Evolutionary conservation across 176 grass and related monocot genomes (phyloP).

Genomic region (Bonia amplexicaulis): DNA sequence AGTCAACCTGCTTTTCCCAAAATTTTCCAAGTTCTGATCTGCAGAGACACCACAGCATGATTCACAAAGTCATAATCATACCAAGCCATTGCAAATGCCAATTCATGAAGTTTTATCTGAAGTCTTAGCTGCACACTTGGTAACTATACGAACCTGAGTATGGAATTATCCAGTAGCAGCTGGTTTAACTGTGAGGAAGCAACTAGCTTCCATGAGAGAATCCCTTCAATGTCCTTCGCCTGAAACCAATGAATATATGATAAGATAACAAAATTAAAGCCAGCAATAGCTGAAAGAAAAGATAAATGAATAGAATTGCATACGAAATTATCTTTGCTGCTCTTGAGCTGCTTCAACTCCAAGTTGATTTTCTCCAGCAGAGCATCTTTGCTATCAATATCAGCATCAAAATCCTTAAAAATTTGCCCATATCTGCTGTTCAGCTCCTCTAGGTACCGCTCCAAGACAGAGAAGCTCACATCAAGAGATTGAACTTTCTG

Average conservation of each 20-base stretch:
- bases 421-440: slow-evolving; percentile 91
- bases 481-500: slow-evolving; percentile 96
- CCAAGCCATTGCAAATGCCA: not conserved
- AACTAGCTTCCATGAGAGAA: slow-evolving; percentile 64
- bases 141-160: slow-evolving; percentile 53
- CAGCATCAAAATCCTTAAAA: slow-evolving; percentile 94
- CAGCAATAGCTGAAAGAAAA: slow-evolving; percentile 18
- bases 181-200: slow-evolving; percentile 76
- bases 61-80: slow-evolving; percentile 7
- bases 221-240: slow-evolving; percentile 53
- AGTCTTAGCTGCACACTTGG: not conserved
- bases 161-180: slow-evolving; percentile 45
- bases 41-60: slow-evolving; percentile 23
- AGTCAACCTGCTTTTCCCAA: slow-evolving; percentile 56
- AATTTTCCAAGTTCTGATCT: slow-evolving; percentile 72
- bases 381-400: slow-evolving; percentile 66
- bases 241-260: slow-evolving; percentile 44
- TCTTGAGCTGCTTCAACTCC: slow-evolving; percentile 71
- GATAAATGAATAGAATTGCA: slow-evolving; percentile 11
- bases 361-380: slow-evolving; percentile 60
- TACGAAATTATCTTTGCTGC: slow-evolving; percentile 57
- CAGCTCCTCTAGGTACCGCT: slow-evolving; percentile 85
- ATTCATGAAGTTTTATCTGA: not conserved
- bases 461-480: slow-evolving; percentile 91
- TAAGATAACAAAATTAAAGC: slow-evolving; percentile 4